Evolutionary conservation across 2,329 filamentous ascomycete genomes (phyloP).

Genomic region (Cladosporium austrohemisphaericum): DNA sequence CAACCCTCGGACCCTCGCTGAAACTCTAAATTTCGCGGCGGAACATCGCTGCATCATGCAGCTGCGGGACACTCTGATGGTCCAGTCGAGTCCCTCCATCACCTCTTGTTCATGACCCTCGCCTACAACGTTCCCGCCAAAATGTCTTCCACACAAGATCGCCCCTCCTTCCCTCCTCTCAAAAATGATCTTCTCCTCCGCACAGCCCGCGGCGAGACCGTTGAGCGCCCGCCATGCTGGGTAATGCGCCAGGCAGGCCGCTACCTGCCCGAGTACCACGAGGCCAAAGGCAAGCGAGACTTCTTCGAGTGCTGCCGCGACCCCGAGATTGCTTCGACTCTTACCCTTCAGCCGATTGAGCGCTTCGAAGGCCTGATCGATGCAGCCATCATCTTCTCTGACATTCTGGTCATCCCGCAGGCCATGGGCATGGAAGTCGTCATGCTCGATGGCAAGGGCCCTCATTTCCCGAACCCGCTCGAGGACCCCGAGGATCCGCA

Average conservation of each 20-base stretch:
- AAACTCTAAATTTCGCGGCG: not conserved
- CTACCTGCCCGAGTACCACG: constrained; percentile 96
- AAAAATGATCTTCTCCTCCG: constrained; percentile 91
- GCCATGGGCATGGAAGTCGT: constrained; percentile 98
- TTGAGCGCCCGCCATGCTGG: constrained; percentile 94
- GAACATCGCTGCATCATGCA: not conserved
- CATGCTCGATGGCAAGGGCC: constrained; percentile 96
- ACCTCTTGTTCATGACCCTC: constrained; percentile 8
- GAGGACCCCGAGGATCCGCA: constrained; percentile 75
- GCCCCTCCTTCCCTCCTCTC: constrained; percentile 65
- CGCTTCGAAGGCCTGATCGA: constrained; percentile 88
- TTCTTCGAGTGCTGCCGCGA: constrained; percentile 97
- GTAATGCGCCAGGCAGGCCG: constrained; percentile 99
- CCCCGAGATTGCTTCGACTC: constrained; percentile 85
- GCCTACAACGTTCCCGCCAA: constrained; percentile 19
- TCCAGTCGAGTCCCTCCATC: not conserved
- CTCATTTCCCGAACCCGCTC: constrained; percentile 86
- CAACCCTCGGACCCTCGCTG: too few relatives aligned
- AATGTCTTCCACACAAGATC: constrained; percentile 31
- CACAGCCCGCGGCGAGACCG: constrained; percentile 82
- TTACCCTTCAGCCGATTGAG: constrained; percentile 93
- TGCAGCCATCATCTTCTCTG: constrained; percentile 97
- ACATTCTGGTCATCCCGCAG: constrained; percentile 96
- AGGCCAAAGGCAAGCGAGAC: constrained; percentile 84
- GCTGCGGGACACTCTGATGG: constrained; percentile 2